Base-by-base conservation (phyloP, 257 asterid genomes). In the Mitragyna speciosa region DNA sequence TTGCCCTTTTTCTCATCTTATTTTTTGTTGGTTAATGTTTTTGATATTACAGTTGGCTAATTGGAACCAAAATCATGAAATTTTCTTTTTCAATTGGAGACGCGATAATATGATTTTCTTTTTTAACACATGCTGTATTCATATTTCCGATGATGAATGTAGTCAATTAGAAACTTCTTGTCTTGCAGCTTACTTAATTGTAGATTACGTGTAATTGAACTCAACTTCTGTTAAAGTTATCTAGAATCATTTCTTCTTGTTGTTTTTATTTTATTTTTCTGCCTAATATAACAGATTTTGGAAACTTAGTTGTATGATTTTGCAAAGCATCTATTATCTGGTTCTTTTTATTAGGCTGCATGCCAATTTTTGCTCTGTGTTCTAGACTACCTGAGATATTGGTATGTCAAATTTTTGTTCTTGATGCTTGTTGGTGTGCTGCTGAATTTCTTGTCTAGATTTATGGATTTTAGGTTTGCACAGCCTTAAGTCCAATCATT, bases 21-120 rank as follows among this genome's bases (percentile, higher is more conserved):
- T n/a, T 61, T 39, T 69, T 43, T 5, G 54, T 68, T n/a, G n/a
- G 70, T 61, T 61, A 8, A 73, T 61, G 66, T 67, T 80, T 54
- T 31, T 39, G 41, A 20, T 52, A 66, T 11, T 33, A 65, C 58
- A 58, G 51, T 52, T 24, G 20, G 78, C 65, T 6, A 61, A 41
- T n/a, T 75, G 67, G 71, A 20, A n/a, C 7, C 6, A 28, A 36
- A 56, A 54, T 39, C 36, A 14, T 51, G 30, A 20, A 8, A 45
- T 5, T 9, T 28, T 73, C 12, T 20, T 20, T 33, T 72, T 73
- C 19, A 61, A 41, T n/a, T 75, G 67, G 71, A 20, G 15, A 15
- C 6, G 45, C 22, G 70, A 54, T 39, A 24, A n/a, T 51, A 30
- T 36, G 39, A 36, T 67, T 61, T 31, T 33, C 11, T 39, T 39